A percentile compares a stretch with the other conserved stretches of the same genome.
Evolutionary conservation across 179 eudicot genomes (phyloP).

Genomic region (Vitellaria paradoxa): DNA sequence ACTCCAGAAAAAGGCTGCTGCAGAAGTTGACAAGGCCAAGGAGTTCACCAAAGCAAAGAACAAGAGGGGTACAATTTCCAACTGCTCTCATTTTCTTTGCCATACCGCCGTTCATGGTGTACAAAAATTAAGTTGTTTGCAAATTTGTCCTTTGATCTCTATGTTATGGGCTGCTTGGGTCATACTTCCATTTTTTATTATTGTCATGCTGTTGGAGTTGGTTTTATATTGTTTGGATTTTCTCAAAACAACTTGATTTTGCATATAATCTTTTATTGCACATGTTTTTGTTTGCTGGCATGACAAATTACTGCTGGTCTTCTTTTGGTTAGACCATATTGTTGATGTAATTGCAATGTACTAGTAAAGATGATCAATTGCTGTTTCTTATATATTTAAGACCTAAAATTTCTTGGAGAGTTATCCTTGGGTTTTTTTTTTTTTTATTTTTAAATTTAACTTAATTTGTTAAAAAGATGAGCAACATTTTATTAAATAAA

Average conservation of each 20-base stretch:
- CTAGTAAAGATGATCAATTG: background rate
- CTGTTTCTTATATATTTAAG: background rate
- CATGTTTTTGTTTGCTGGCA: too few species aligned
- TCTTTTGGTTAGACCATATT: background rate
- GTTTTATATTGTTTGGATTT: background rate
- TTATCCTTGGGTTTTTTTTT: too few species aligned
- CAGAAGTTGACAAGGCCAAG: constrained; percentile 74
- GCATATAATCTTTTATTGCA: background rate
- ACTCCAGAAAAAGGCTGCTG: constrained; percentile 57
- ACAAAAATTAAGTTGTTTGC: background rate
- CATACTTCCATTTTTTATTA: background rate
- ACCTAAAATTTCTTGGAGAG: background rate
- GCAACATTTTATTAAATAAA: too few species aligned
- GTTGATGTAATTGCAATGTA: background rate
- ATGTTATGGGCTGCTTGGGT: background rate
- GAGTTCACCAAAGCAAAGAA: constrained; percentile 68
- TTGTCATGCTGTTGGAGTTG: background rate
- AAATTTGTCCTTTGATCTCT: background rate
- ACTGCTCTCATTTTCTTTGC: background rate
- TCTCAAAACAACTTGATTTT: constrained; percentile 1
- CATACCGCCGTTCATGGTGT: background rate
- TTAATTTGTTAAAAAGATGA: too few species aligned
- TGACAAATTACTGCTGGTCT: background rate
- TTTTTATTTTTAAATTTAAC: too few species aligned
- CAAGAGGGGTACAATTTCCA: constrained; percentile 60